Conservation (phyloP, 2,329 filamentous ascomycete species). For the Cytospora mali region DNA sequence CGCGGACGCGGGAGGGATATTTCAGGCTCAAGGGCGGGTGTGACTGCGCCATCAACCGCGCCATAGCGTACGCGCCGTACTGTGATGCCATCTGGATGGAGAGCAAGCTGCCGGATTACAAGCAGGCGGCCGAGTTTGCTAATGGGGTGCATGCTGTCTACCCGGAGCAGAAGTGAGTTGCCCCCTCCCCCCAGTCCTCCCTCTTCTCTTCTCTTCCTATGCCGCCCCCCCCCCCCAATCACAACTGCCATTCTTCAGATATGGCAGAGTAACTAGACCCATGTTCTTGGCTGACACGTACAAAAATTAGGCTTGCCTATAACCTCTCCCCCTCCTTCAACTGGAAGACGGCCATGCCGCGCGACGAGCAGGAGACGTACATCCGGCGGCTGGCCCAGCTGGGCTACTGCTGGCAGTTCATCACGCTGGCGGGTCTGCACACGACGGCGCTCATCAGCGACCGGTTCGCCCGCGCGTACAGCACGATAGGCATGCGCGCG, state of each 20-base stretch:
- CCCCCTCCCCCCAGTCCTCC: not conserved
- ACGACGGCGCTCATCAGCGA: constrained; percentile 91
- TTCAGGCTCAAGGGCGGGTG: constrained; percentile 92
- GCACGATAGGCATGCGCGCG: constrained; percentile 85
- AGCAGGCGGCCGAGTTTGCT: constrained; percentile 91
- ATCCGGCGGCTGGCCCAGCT: constrained; percentile 84
- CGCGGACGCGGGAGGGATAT: constrained; percentile 91
- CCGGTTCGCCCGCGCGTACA: constrained; percentile 82
- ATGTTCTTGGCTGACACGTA: not conserved
- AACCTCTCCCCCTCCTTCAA: constrained; percentile 99
- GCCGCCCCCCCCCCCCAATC: not conserved
- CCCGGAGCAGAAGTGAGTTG: constrained; percentile 91
- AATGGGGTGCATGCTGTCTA: constrained; percentile 90
- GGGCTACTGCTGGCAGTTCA: constrained; percentile 99
- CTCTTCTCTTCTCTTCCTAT: constrained; percentile 2
- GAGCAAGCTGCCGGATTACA: constrained; percentile 90
- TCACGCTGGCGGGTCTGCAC: constrained; percentile 96
- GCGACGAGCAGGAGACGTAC: constrained; percentile 93
- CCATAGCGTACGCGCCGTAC: constrained; percentile 89
- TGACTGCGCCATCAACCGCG: constrained; percentile 87
- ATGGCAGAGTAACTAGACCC: no score
- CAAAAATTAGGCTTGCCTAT: constrained; percentile 74
- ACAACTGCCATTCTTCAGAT: not conserved
- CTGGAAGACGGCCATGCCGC: constrained; percentile 97
- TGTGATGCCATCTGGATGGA: constrained; percentile 99